A percentile compares a stretch with the other conserved stretches of the same genome.
Conservation (phyloP, 2,329 filamentous ascomycete species). For the Hymenoscyphus repandus region DNA sequence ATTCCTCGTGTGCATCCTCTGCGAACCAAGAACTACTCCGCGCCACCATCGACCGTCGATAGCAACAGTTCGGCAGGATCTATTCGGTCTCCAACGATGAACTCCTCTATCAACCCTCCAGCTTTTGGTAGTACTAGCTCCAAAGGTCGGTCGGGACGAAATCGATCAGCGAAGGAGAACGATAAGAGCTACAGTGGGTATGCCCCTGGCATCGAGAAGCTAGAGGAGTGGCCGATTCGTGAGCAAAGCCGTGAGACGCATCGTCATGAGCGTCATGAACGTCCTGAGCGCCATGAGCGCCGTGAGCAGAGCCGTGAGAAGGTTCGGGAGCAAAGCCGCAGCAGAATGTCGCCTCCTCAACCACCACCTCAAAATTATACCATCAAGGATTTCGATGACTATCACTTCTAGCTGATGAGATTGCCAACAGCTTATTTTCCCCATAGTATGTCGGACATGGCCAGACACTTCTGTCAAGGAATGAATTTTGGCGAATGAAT, state of each 20-base stretch:
- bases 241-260: constrained; percentile 9
- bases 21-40: constrained; percentile 1
- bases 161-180: background rate
- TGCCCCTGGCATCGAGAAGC: constrained; percentile 19
- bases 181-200: constrained; percentile 16
- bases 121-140: background rate
- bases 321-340: background rate
- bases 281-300: too few species aligned
- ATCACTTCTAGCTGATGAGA: constrained; percentile 4
- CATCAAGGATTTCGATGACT: constrained; percentile 22
- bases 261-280: too few species aligned
- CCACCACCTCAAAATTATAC: background rate
- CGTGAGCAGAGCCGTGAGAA: constrained; percentile 2
- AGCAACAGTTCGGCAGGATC: constrained; percentile 7
- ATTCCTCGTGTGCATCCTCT: constrained; percentile 3
- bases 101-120: constrained; percentile 6
- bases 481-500: too few species aligned
- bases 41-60: background rate
- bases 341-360: background rate
- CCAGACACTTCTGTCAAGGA: too few species aligned
- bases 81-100: constrained; percentile 1
- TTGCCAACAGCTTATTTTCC: too few species aligned
- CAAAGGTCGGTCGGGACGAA: background rate
- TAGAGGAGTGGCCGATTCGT: constrained; percentile 20
- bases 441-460: too few species aligned